Evolutionary conservation across 1,139 yeast species (phyloP).

Genomic region (Blastobotrys buckinghamii): DNA sequence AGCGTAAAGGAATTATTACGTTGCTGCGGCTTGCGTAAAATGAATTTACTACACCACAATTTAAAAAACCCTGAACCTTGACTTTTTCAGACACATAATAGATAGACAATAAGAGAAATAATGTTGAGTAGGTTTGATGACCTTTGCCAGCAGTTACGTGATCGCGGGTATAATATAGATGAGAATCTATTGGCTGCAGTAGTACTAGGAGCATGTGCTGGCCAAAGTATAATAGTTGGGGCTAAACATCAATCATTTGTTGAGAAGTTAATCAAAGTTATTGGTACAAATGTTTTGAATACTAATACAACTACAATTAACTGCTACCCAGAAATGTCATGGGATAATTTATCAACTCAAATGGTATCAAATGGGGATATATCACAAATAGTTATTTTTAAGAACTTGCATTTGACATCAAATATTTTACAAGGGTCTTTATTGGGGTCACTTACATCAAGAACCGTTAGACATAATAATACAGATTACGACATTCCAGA

Average conservation of each 20-base stretch:
- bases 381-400: slow-evolving; percentile 20
- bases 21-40: no score
- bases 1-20: no score
- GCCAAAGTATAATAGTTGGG: slow-evolving; percentile 26
- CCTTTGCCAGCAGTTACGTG: slow-evolving; percentile 1
- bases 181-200: slow-evolving; percentile 20
- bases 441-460: slow-evolving; percentile 16
- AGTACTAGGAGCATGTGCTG: slow-evolving; percentile 21
- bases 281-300: slow-evolving; percentile 17
- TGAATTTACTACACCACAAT: no score
- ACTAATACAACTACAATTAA: slow-evolving; percentile 4
- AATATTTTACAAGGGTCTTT: slow-evolving; percentile 25
- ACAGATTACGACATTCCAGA: slow-evolving; percentile 10
- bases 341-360: slow-evolving; percentile 5
- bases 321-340: slow-evolving; percentile 11
- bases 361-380: not conserved
- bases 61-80: no score
- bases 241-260: slow-evolving; percentile 10
- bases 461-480: not conserved
- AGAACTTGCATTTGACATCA: slow-evolving; percentile 26
- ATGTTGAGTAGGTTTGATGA: slow-evolving; percentile 12
- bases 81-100: no score
- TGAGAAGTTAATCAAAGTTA: slow-evolving; percentile 13
- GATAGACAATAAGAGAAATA: no score
- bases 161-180: slow-evolving; percentile 13